A percentile compares a stretch with the other conserved stretches of the same genome.
Conservation (phyloP, 1,139 yeast genomes). For the Candida sp. region DNA sequence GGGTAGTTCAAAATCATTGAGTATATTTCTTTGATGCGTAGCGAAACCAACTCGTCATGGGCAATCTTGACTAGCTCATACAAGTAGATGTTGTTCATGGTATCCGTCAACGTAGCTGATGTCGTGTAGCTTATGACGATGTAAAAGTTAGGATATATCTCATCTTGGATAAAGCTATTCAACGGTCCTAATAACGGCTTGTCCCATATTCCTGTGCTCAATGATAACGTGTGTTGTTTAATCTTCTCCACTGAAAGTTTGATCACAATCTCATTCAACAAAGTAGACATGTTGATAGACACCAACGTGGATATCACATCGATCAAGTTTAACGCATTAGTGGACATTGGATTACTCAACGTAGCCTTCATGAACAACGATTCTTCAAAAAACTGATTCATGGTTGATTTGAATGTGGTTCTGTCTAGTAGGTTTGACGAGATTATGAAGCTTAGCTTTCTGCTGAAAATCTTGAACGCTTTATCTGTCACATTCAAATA, state of each 20-base stretch:
- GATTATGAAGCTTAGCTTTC: conserved; percentile 32
- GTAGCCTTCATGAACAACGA: conserved; percentile 10
- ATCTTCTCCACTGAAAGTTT: conserved; percentile 46
- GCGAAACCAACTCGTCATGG: conserved; percentile 47
- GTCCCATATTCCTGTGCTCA: conserved; percentile 46
- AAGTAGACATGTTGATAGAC: conserved; percentile 33
- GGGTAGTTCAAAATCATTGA: conserved; percentile 68
- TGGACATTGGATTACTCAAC: conserved; percentile 8
- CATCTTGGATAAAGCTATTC: conserved; percentile 39
- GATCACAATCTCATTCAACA: conserved; percentile 42
- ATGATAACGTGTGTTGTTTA: conserved; percentile 31
- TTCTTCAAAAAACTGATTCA: conserved; percentile 11
- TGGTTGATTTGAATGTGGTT: conserved; percentile 7
- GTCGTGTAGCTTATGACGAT: conserved; percentile 24
- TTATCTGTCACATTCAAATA: conserved; percentile 23
- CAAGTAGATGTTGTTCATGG: conserved; percentile 22
- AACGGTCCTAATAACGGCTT: conserved; percentile 40
- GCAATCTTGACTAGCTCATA: conserved; percentile 42
- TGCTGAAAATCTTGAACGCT: conserved; percentile 24
- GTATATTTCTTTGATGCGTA: conserved; percentile 68
- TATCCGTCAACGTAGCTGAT: conserved; percentile 12
- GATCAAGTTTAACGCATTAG: conserved; percentile 11
- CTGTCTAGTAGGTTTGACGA: conserved; percentile 17
- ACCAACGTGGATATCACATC: conserved; percentile 22
- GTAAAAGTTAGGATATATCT: conserved; percentile 43